Conservation (phyloP, 2,329 filamentous ascomycete genomes). For the Stagonosporopsis vannaccii region DNA sequence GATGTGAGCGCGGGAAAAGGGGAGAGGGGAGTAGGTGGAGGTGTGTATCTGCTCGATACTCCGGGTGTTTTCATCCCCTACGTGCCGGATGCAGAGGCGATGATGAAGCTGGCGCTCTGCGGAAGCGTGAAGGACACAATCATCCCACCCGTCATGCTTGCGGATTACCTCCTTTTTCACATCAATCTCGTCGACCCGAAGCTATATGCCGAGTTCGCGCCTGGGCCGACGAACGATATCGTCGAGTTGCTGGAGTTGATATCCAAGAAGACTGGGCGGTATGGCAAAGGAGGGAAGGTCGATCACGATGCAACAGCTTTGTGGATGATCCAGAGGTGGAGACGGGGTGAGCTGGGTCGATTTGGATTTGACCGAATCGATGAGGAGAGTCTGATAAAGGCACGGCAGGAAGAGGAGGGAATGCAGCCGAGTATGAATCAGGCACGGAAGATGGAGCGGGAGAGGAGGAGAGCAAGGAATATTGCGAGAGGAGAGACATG, state of each 20-base stretch:
- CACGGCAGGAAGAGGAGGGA: constrained; percentile 54
- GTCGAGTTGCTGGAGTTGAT: constrained; percentile 73
- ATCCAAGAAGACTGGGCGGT: constrained; percentile 75
- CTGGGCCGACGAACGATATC: constrained; percentile 84
- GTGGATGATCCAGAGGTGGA: constrained; percentile 84
- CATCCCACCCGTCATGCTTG: constrained; percentile 77
- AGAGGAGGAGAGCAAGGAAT: constrained; percentile 49
- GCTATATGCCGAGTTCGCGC: constrained; percentile 72
- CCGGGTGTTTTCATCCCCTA: constrained; percentile 96
- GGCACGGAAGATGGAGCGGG: constrained; percentile 71
- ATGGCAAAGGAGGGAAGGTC: constrained; percentile 75
- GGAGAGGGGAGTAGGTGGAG: constrained; percentile 52
- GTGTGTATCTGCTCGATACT: constrained; percentile 88
- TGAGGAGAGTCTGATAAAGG: constrained; percentile 64
- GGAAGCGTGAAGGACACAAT: constrained; percentile 91
- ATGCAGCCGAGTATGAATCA: constrained; percentile 69
- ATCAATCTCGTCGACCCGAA: constrained; percentile 73
- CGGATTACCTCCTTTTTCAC: constrained; percentile 88
- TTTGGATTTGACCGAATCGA: constrained; percentile 82
- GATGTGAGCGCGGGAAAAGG: constrained; percentile 41
- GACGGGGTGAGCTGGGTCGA: constrained; percentile 74
- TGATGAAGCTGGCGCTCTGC: constrained; percentile 93
- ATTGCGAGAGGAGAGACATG: constrained; percentile 32
- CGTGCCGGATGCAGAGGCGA: constrained; percentile 80
- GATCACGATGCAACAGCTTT: constrained; percentile 77